These are phyloP conservation scores for Nakaseomyces uthaithaninus DNA, from an alignment of 1,139 yeast species.

Conservation along the genomic window DNA sequence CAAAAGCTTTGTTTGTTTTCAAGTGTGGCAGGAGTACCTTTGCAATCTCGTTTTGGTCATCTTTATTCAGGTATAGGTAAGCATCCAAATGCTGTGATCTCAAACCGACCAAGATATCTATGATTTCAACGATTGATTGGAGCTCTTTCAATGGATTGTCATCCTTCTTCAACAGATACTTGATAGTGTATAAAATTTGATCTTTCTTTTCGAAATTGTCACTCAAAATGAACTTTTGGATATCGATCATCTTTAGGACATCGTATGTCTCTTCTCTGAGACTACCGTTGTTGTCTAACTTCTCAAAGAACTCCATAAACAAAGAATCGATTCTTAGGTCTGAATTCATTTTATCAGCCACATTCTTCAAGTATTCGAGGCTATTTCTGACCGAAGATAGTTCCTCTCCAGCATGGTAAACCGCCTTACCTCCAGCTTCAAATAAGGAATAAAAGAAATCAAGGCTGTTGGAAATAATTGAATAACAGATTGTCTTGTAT, in stretches of 20 bases:
- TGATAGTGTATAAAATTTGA: constrained; percentile 5
- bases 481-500: constrained; percentile 1
- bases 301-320: constrained; percentile 3
- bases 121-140: constrained; percentile 10
- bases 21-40: constrained; percentile 13
- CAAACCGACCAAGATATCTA: constrained; percentile 10
- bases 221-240: background rate
- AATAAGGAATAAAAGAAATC: background rate
- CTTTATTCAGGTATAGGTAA: background rate
- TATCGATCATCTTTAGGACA: background rate
- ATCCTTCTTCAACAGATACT: constrained; percentile 4
- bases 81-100: constrained; percentile 5
- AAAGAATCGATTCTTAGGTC: background rate
- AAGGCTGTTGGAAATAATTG: background rate
- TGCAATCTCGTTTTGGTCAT: constrained; percentile 5
- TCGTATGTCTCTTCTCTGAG: background rate
- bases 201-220: constrained; percentile 3
- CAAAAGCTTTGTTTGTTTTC: constrained; percentile 17
- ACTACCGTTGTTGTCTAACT: background rate
- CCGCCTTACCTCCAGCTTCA: constrained; percentile 1
- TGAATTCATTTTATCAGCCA: background rate
- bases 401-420: background rate
- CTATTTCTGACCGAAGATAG: background rate
- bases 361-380: background rate
- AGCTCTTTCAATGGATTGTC: constrained; percentile 5